These are phyloP conservation scores for Crithidia acanthocephali DNA, from an alignment of 208 protist species.

Conservation along the genomic window DNA sequence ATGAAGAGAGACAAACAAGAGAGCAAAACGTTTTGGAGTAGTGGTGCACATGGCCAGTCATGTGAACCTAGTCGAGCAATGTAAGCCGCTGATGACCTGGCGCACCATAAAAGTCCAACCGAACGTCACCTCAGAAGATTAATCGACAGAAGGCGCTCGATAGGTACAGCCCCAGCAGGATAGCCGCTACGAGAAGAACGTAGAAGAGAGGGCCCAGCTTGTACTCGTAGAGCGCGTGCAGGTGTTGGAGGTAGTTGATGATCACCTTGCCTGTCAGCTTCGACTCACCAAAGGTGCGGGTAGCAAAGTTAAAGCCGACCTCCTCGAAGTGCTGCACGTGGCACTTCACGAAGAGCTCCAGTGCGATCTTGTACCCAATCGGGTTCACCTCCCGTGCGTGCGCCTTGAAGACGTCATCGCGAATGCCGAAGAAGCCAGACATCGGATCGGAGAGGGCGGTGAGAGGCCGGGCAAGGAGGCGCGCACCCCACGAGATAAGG, in stretches of 20 bases:
- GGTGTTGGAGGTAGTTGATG: conserved; percentile 82
- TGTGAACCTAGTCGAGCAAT: no score
- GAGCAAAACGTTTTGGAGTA: conserved; percentile 1
- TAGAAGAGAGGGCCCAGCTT: conserved; percentile 50
- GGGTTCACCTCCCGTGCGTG: conserved; percentile 64
- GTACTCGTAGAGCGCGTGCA: conserved; percentile 79
- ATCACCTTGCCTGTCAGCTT: conserved; percentile 93
- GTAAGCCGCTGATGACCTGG: no score
- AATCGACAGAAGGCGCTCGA: neutral
- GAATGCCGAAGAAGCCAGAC: conserved; percentile 93
- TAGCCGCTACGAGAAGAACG: conserved; percentile 31
- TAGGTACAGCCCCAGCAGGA: conserved; percentile 28
- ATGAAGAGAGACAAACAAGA: conserved; percentile 6
- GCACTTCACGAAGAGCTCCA: conserved; percentile 93
- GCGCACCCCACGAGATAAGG: conserved; percentile 87
- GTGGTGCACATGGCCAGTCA: no score
- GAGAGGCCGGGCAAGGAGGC: conserved; percentile 84
- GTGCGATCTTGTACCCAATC: conserved; percentile 94
- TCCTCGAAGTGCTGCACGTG: conserved; percentile 67
- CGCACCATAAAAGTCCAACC: no score
- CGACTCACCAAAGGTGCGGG: conserved; percentile 77
- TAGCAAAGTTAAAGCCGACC: conserved; percentile 87
- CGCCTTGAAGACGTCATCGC: conserved; percentile 56
- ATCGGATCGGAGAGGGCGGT: conserved; percentile 92
- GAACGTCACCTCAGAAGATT: conserved; percentile 7